These are phyloP conservation scores for Nymphaea colorata DNA, from an alignment of 164 flowering plant genomes.

Conservation along the genomic window DNA sequence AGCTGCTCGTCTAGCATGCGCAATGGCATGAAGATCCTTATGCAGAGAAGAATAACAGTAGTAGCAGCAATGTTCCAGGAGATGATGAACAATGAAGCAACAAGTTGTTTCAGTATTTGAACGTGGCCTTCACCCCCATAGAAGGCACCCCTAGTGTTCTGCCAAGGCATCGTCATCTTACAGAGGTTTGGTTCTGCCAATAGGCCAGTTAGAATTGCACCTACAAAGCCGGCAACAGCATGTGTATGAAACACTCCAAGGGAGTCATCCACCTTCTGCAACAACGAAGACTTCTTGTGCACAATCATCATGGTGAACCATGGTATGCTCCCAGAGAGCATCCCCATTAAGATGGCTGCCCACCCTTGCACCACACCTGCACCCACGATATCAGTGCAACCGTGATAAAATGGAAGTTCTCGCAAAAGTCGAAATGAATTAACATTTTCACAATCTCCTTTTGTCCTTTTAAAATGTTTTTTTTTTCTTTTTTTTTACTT, in stretches of 20 bases:
- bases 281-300: constrained; percentile 18
- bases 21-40: constrained; percentile 14
- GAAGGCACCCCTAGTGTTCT: constrained; percentile 15
- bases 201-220: constrained; percentile 13
- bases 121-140: constrained; percentile 14
- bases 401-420: not conserved
- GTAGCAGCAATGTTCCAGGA: constrained; percentile 18
- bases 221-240: constrained; percentile 15
- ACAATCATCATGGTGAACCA: constrained; percentile 28
- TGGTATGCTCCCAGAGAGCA: constrained; percentile 24
- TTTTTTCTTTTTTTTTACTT: too few relatives aligned
- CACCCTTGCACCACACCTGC: constrained; percentile 28
- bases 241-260: constrained; percentile 15
- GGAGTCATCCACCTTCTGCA: constrained; percentile 18
- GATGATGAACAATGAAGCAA: constrained; percentile 11
- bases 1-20: constrained; percentile 18
- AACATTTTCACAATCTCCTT: too few relatives aligned
- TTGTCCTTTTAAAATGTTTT: too few relatives aligned
- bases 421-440: too few relatives aligned
- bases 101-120: constrained; percentile 14
- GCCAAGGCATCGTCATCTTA: constrained; percentile 8
- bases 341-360: constrained; percentile 29
- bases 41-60: constrained; percentile 10
- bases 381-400: not conserved
- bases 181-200: constrained; percentile 15